These are phyloP conservation scores for Epicoccum sorghinum DNA, from an alignment of 2,329 filamentous ascomycete genomes.

Conservation along the genomic window DNA sequence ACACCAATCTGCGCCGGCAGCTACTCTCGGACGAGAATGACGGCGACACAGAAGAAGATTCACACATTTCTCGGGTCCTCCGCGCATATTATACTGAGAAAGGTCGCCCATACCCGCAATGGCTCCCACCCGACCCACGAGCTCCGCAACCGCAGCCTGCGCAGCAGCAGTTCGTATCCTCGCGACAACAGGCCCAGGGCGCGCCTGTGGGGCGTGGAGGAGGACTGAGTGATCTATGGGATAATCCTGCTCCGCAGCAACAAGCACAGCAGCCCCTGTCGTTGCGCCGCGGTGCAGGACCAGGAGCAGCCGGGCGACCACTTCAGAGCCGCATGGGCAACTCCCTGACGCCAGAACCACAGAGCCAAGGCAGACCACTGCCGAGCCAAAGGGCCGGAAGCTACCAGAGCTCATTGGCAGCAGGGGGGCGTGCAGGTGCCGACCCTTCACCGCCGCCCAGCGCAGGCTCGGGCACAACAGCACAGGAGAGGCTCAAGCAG, in stretches of 20 bases:
- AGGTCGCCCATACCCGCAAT: constrained; percentile 77
- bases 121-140: constrained; percentile 92
- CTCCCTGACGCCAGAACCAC: constrained; percentile 42
- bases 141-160: constrained; percentile 60
- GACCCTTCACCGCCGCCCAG: constrained; percentile 48
- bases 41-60: constrained; percentile 77
- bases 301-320: constrained; percentile 42
- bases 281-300: constrained; percentile 53
- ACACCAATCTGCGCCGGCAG: constrained; percentile 65
- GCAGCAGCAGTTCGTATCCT: constrained; percentile 60
- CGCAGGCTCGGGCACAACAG: constrained; percentile 59
- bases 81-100: constrained; percentile 93
- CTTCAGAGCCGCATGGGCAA: constrained; percentile 38
- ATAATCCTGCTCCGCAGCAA: constrained; percentile 48
- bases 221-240: constrained; percentile 67
- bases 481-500: constrained; percentile 83
- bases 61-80: constrained; percentile 90
- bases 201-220: constrained; percentile 38
- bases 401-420: constrained; percentile 65
- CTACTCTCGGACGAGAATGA: constrained; percentile 68
- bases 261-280: constrained; percentile 50
- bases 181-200: constrained; percentile 40
- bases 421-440: constrained; percentile 43
- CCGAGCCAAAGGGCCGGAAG: constrained; percentile 77
- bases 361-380: constrained; percentile 62